Evolutionary conservation across 2,329 filamentous ascomycete species (phyloP), one percentile per base, ranked within the genome.

Genomic region (Diaporthe australafricana): DNA sequence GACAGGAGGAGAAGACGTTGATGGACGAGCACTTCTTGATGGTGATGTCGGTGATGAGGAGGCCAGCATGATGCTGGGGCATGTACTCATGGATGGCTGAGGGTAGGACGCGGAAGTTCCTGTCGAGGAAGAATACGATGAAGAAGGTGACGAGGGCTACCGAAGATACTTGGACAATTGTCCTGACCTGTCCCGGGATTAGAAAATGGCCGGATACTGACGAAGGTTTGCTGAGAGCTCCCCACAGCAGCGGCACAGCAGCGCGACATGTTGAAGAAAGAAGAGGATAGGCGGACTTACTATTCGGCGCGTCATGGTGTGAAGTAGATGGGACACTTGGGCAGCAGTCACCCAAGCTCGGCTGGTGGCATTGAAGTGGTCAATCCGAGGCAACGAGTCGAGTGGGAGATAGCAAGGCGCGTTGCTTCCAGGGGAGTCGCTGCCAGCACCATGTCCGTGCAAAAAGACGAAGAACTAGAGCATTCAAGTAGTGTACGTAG

Each of bases 21-120:
- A 96, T 77, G 16, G 87, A 87, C 11, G 92, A 94, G 83, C 95
- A 98, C 66, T 88, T 92, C 22, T 89, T 88, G 74, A 98, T 87
- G 42, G 91, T 93, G 72, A 98, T 87, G 83, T 98, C 95, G 79
- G 94, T 97, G 77, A 98, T 90, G 78, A 97, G 91, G 72, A 93
- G 88, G 75, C 95, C 95, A 53, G 93, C 90, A 79, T 97, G 93
- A 82, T 98, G 95, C 74, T 91, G 89, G 32, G 95, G 95, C 78
- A 97, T 90, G 81, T 96, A 94, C 80, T 91, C 93, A 86, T 98
- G 95, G 76, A 98, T 92, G 73, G 92, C 90, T 78, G 91, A 91
- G 52, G 95, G 95, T 45, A 98, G 90, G 72, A 98, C 93, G 76
- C 93, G 90, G 85, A 96, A 97, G 80, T 93, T 94, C 79, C 92